Evolutionary conservation across 371 early-diverging fungal genomes (phyloP), one percentile per base, ranked within the genome.

Genomic region (Coemansia sp.): DNA sequence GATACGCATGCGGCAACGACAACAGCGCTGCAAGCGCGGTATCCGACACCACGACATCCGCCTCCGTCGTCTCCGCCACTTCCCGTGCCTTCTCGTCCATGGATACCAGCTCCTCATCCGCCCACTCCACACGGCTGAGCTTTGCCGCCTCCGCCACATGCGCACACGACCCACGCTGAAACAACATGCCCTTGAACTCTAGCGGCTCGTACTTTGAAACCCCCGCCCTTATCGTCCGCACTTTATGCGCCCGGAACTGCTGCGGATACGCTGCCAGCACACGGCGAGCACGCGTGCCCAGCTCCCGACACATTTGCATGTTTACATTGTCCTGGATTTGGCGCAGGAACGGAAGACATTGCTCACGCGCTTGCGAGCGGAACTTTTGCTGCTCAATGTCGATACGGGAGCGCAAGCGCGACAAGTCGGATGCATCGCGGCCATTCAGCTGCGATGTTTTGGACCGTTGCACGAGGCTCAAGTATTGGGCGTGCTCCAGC

Each of bases 331-430:
- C 61, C 5, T 37, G 34, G 18, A 71, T 48, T 2, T 8, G 31
- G 6, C 34, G 52, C 29, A 71, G 58, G 57, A 21, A 50, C 14
- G 63, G 55, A 22, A 61, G 27, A 14, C 58, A 47, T n/a, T 52
- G 61, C 58, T 71, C 68, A n/a, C 64, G 72, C 3, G 64, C 57
- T 39, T 54, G 68, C 14, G 34, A 11, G 21, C 72, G 67, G 54
- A 71, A 76, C 59, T 45, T 14, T 3, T 55, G 59, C 66, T 76
- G 77, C 59, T 76, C 77, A 1, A 53, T 13, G 14, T 76, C 77
- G 3, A 65, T 62, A 5, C 61, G 56, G 16, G 64, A 26, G 7
- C 52, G 53, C 51, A 76, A 18, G 22, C 77, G 72, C 31, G 59
- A 56, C 13, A 57, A 51, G 16, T 76, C 77, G 2, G 59, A 5